Base-by-base conservation (phyloP, 2,329 filamentous ascomycete species). In the Clonostachys rhizophaga region DNA sequence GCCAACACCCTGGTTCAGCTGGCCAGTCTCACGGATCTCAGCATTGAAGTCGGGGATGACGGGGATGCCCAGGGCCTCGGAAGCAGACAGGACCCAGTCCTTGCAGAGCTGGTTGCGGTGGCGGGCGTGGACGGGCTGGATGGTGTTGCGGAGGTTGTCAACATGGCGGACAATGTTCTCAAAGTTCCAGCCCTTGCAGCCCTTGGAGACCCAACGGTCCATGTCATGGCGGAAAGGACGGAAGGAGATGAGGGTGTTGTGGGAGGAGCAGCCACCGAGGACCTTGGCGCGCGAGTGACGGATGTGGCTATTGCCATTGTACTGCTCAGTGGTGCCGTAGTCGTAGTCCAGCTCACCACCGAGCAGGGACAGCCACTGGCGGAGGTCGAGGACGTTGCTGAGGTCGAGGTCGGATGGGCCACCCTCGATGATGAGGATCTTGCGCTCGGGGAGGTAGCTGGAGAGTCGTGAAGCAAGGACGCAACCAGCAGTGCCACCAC, bases 201-300 rank as follows among this genome's bases (percentile, higher is more conserved):
- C 91, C 60, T 89, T 75, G 34, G 79, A 80, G 59, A 91, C 85
- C 91, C 91, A 96, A 57, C 88, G 79, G 61, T 89, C 79, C 71
- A 88, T 81, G 68, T 96, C 91, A 66, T 95, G 91, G 66, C 91
- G 83, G 62, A 95, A 95, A 8, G 91, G 89, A 24, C 90, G 83
- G 80, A 95, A 95, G 16, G 88, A 94, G 67, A 96, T 95, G 58
- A 95, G 76, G 17, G 91, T 95, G 71, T 96, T 96, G 78, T 95
- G 91, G 50, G 87, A 92, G 41, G 90, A 95, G 76, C 91, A 96
- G 55, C 91, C 91, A 56, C 91, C 91, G 33, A 96, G 79, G 37
- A 96, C 90, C 75, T 95, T 95, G 53, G 91, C 91, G 52, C 91
- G 86, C 13, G 91, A 95, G 73, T 95, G 91, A 54, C 90, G 84